Evolutionary conservation across 2,329 filamentous ascomycete species (phyloP), one percentile per base, ranked within the genome.

Genomic region (Volutella citrinella): DNA sequence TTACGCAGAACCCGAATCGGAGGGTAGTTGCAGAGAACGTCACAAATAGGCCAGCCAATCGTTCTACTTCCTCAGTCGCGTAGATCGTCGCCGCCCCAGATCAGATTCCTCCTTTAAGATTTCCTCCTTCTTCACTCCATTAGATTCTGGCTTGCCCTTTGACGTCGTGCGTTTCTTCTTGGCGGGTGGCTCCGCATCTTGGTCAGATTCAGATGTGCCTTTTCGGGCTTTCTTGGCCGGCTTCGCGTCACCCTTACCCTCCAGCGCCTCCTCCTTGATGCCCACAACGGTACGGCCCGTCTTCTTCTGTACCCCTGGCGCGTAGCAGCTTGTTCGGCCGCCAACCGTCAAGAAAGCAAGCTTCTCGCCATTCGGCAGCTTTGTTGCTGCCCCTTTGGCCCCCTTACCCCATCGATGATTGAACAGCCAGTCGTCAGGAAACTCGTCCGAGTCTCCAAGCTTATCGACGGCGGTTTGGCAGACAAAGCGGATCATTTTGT

Each of bases 391-490:
- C 19, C 74, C 76, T 55, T 91, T 94, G 53, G 85, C 89, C 55
- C 87, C 88, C 55, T 96, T 95, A 10, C 82, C 79, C 93, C 93
- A 97, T 17, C 89, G 78, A 56, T 94, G 74, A 43, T 85, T 83
- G 69, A 95, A 94, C 10, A 95, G 68, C 88, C 93, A 98, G 42
- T 90, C 74, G 6, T 84, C 72, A 0, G 93, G 93, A 43, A 97
- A 96, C 53, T 84, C 70, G 23, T 84, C 81, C 14, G 86, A 90
- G 45, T 97, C 89, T 4, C 80, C 88, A 6, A 95, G 72, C 17
- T 81, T 70, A 30, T 86, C 86, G 14, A 91, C 81, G 0, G 91
- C 87, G 1, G 80, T 84, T 39, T 82, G 76, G 57, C 88, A 95
- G 8, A 98, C 83, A 43, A 86, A 80, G 38, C 84, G 73, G 26